A percentile compares a stretch with the other conserved stretches of the same genome.
These are phyloP conservation scores for Fraxinus latifolia DNA, from an alignment of 305 asterid genomes.

Conservation along the genomic window DNA sequence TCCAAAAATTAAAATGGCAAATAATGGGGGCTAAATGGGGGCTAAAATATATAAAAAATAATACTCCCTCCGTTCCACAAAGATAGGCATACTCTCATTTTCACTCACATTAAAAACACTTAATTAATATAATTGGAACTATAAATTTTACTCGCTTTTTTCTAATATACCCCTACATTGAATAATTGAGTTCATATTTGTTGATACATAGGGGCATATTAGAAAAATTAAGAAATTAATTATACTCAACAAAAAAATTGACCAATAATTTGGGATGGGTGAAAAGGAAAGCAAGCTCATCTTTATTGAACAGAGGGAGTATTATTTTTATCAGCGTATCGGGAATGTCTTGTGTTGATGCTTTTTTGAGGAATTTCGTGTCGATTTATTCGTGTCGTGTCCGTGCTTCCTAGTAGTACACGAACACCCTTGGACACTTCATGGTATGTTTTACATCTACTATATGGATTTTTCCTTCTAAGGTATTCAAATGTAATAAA, in stretches of 20 bases:
- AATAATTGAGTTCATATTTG: neutral
- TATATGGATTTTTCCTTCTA: neutral
- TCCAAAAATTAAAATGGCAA: too few species aligned
- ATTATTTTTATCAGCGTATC: neutral
- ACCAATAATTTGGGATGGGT: neutral
- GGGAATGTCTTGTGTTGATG: neutral
- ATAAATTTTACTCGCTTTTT: too few species aligned
- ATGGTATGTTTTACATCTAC: neutral
- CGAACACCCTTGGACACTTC: neutral
- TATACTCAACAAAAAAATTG: neutral
- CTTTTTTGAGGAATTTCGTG: neutral
- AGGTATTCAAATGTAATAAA: neutral
- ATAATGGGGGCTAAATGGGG: too few species aligned
- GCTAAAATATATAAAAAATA: neutral
- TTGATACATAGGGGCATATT: neutral
- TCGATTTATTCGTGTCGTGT: neutral
- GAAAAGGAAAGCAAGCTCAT: neutral
- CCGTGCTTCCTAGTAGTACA: neutral
- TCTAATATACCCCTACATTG: neutral
- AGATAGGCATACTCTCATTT: neutral
- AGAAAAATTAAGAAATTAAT: neutral
- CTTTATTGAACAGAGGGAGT: neutral
- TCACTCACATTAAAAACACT: neutral
- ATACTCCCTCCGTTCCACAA: neutral
- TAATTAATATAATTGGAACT: neutral